phyloP scores from a whole-genome alignment of 306 rosid species.

The Quercus agrifolia region DNA sequence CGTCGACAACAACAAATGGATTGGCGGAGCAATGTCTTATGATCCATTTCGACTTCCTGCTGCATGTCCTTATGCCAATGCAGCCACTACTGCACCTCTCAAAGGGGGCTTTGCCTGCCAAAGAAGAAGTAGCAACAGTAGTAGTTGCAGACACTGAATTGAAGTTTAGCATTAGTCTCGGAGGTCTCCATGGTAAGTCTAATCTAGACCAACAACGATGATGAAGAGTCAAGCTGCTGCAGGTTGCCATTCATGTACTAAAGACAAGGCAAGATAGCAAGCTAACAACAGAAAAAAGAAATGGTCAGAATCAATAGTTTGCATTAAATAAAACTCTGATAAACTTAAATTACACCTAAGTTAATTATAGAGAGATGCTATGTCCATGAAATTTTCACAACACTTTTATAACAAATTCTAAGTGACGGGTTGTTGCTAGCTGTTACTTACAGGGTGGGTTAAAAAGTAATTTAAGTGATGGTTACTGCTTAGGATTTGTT shows the following conservation, averaged over 20 bases:
- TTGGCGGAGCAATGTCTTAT: constrained; percentile 34
- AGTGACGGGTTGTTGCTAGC: too few relatives aligned
- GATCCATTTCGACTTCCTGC: constrained; percentile 31
- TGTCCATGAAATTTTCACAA: too few relatives aligned
- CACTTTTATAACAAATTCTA: fast-evolving
- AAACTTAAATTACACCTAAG: too few relatives aligned
- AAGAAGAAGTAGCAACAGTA: not conserved
- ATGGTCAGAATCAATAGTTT: not conserved
- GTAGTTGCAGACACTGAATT: constrained; percentile 30
- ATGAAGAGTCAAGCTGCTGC: constrained; percentile 40
- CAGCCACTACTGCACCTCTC: constrained; percentile 14
- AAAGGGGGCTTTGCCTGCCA: constrained; percentile 14
- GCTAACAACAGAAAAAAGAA: not conserved
- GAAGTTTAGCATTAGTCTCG: constrained; percentile 14
- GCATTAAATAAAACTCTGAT: too few relatives aligned
- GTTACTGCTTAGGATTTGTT: too few relatives aligned
- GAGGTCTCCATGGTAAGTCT: constrained; percentile 21
- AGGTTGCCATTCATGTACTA: constrained; percentile 25
- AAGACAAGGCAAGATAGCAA: not conserved
- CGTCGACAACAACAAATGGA: constrained; percentile 53
- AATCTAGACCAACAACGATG: constrained; percentile 32
- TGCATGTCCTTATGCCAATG: constrained; percentile 18
- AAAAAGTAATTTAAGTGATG: too few relatives aligned
- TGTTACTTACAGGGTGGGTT: too few relatives aligned
- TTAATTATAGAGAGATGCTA: too few relatives aligned